These are phyloP conservation scores for Bryopsis sp. DNA, from an alignment of 139 green algal genomes.

Conservation along the genomic window DNA sequence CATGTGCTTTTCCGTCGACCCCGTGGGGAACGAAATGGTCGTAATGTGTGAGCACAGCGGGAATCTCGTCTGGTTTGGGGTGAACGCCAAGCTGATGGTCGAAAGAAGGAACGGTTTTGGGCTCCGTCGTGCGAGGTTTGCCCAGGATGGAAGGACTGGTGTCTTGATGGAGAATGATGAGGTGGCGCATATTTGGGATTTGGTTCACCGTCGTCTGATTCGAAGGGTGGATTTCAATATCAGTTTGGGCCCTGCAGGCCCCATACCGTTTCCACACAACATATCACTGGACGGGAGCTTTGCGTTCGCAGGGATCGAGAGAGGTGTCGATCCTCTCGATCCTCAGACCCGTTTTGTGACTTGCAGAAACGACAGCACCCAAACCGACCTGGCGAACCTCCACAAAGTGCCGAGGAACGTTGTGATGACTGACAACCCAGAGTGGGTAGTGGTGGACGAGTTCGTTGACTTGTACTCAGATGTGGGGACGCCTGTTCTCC, in stretches of 20 bases:
- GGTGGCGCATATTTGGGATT: background rate
- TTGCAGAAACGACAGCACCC: background rate
- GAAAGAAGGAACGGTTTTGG: background rate
- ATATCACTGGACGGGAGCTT: background rate
- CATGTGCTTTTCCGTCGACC: slow-evolving; percentile 1
- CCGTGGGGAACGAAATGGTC: slow-evolving; percentile 1
- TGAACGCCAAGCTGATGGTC: background rate
- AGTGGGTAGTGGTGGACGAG: too few relatives aligned
- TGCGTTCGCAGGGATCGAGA: background rate
- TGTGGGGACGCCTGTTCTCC: too few relatives aligned
- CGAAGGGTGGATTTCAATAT: background rate
- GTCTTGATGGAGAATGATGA: slow-evolving; percentile 10
- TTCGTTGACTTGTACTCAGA: too few relatives aligned
- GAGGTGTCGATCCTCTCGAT: background rate
- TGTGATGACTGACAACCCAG: too few relatives aligned
- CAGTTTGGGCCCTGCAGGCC: background rate
- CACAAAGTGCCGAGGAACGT: too few relatives aligned
- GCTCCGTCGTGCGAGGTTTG: background rate
- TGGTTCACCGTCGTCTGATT: background rate
- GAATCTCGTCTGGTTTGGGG: slow-evolving; percentile 8
- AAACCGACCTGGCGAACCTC: too few relatives aligned
- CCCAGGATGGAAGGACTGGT: background rate
- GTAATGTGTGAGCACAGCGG: slow-evolving; percentile 16
- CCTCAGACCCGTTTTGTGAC: background rate
- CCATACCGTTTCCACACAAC: slow-evolving; percentile 6